These are phyloP conservation scores for Byssoonygena ceratinophila DNA, from an alignment of 2,329 filamentous ascomycete species.

Conservation along the genomic window DNA sequence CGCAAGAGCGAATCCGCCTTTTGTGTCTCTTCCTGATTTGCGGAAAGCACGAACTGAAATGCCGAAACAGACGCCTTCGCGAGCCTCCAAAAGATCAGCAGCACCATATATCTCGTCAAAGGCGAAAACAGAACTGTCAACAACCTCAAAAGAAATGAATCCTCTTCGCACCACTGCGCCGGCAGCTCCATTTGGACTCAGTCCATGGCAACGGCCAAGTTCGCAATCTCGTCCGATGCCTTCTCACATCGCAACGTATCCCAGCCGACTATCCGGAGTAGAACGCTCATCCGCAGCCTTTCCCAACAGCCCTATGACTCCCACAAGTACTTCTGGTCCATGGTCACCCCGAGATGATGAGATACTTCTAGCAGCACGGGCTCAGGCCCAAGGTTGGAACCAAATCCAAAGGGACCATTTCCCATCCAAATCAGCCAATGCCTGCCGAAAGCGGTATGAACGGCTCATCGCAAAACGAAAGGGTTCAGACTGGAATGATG, in stretches of 20 bases:
- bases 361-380: constrained; percentile 58
- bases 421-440: constrained; percentile 64
- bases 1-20: constrained; percentile 6
- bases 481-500: constrained; percentile 62
- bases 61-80: constrained; percentile 17
- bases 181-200: constrained; percentile 5
- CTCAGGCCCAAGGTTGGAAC: constrained; percentile 70
- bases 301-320: constrained; percentile 12
- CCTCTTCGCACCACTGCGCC: constrained; percentile 8
- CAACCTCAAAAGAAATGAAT: constrained; percentile 13
- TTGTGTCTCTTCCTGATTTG: constrained; percentile 8
- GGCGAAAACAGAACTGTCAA: background rate
- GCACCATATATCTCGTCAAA: constrained; percentile 14
- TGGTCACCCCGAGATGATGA: constrained; percentile 69
- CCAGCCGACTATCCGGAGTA: constrained; percentile 2
- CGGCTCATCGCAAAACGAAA: constrained; percentile 63
- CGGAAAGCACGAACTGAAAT: constrained; percentile 15
- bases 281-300: constrained; percentile 4
- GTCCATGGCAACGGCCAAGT: constrained; percentile 10
- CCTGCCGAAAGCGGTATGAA: constrained; percentile 82
- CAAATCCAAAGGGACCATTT: constrained; percentile 70
- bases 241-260: constrained; percentile 16
- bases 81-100: constrained; percentile 14
- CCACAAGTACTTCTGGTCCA: constrained; percentile 36
- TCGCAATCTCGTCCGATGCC: constrained; percentile 1